Base-by-base conservation (phyloP, 345 rosid species). In the Syzygium aqueum region DNA sequence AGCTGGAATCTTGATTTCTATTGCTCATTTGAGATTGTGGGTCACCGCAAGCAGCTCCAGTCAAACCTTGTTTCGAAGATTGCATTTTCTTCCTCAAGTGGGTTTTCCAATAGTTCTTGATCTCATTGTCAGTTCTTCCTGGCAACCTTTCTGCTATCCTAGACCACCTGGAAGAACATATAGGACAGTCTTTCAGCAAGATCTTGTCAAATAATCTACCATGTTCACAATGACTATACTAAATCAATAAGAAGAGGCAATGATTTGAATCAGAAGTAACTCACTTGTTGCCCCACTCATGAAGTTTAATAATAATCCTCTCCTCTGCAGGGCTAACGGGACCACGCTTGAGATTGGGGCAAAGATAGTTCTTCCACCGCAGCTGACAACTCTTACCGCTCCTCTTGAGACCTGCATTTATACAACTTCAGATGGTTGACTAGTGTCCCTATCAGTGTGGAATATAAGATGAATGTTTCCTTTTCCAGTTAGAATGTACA, bases 221-320 rank as follows among this genome's bases (percentile, higher is more conserved):
- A 52, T 30, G 16, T 22, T 87, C 30, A 12, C 57, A 46, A 84
- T 52, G 23, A 17, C 46, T 40, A 33, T 53, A 30, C 59, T 16
- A 84, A 84, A 54, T 23, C 54, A 50, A 16, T 49, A 40, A 73
- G 13, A 80, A 54, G 19, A 22, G 28, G 28, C 82, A 8, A 49
- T 30, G 13, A 67, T 11, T 87, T 53, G 82, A 77, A n/a, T 21
- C 22, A 8, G 51, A 84, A 84, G 86, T 84, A 28, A 82, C 93
- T 90, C 87, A 93, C 97, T 93, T 95, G 95, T 96, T 96, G 40
- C 98, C 98, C 96, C 95, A 94, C 73, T 89, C 67, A 46, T 96
- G 96, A 85, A 96, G 94, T 86, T 93, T 91, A 85, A 92, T 52
- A 30, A 96, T 92, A 86, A 92, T 88, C 19, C n/a, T 88, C 57